Base-by-base conservation (phyloP, 257 asterid genomes). In the Verbascum thapsus region DNA sequence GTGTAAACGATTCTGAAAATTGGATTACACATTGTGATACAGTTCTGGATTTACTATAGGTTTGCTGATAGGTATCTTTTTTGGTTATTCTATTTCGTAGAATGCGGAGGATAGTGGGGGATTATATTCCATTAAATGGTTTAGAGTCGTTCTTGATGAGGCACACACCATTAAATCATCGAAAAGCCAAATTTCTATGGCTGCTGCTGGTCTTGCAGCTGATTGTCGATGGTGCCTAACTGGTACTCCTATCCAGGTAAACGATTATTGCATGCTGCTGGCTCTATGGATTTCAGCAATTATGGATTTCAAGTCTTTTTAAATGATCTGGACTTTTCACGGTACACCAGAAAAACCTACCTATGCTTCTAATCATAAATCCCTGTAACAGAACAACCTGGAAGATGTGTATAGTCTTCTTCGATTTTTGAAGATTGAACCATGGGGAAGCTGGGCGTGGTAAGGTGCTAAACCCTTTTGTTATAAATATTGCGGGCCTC, bases 401-500 rank as follows among this genome's bases (percentile, higher is more conserved):
- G 99, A 85, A 83, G 99, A 92, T 70, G 76, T 89, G 50, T 92
- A 71, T 78, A 92, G 97, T 74, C 96, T 92, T 64, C 95, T 92
- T 73, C 94, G 97, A 48, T 92, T 87, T 82, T 76, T 92, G 81
- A 90, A 88, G 84, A 76, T 92, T 75, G 99, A 92, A 73, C 99
- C 99, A 23, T 92, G 99, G 98, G 89, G 95, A 77, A 92, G 83
- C 81, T 92, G 98, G 98, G 95, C 91, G 11, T 92, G 98, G 98
- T 92, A 80, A 69, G 84, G 58, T 76, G 62, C 69, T 52, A 38
- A 44, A 59, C 53, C 62, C 19, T 16, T 57, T 56, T 75, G 62
- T 67, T 44, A 34, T 57, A 43, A 49, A 40, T 43, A 51, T 38
- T 10, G 39, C 69, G 70, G 72, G 53, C 34, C 30, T 54, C 37